phyloP scores from a whole-genome alignment of 2,329 filamentous ascomycete genomes.

The Fusarium lateritium region DNA sequence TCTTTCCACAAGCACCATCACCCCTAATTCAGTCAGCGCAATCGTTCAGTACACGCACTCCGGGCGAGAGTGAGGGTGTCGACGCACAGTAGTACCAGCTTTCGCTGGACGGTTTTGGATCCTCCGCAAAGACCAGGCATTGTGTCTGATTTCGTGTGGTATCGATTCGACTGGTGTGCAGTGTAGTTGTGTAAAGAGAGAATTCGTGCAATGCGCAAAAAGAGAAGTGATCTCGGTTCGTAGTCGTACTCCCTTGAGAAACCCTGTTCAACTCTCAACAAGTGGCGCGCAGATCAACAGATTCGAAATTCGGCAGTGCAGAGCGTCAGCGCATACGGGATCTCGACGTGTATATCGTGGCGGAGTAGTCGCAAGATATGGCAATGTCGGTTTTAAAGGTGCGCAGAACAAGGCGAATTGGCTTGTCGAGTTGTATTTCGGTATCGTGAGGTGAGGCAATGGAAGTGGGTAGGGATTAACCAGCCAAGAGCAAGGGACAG shows the following conservation, averaged over 20 bases:
- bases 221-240: slow-evolving; percentile 40
- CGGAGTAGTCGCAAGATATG: background rate
- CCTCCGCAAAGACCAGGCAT: slow-evolving; percentile 71
- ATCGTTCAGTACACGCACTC: background rate
- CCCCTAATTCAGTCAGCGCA: slow-evolving; percentile 70
- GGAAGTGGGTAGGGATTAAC: slow-evolving; percentile 7
- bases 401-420: slow-evolving; percentile 12
- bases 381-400: background rate
- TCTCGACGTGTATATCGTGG: slow-evolving; percentile 1
- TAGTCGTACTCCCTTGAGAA: slow-evolving; percentile 18
- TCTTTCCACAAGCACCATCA: slow-evolving; percentile 97
- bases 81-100: slow-evolving; percentile 89
- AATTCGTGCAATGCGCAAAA: slow-evolving; percentile 10
- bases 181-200: slow-evolving; percentile 1
- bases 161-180: slow-evolving; percentile 19
- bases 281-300: slow-evolving; percentile 31
- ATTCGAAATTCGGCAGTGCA: slow-evolving; percentile 22
- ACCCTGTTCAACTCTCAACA: slow-evolving; percentile 7
- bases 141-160: slow-evolving; percentile 14
- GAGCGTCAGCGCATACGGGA: slow-evolving; percentile 18
- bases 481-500: slow-evolving; percentile 6
- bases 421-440: background rate
- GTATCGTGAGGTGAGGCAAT: slow-evolving; percentile 13
- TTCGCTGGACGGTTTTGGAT: slow-evolving; percentile 91
- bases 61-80: background rate